A percentile compares a stretch with the other conserved stretches of the same genome.
Conservation (phyloP, 805 yeast species). For the Diddensiella transvaalensis region DNA sequence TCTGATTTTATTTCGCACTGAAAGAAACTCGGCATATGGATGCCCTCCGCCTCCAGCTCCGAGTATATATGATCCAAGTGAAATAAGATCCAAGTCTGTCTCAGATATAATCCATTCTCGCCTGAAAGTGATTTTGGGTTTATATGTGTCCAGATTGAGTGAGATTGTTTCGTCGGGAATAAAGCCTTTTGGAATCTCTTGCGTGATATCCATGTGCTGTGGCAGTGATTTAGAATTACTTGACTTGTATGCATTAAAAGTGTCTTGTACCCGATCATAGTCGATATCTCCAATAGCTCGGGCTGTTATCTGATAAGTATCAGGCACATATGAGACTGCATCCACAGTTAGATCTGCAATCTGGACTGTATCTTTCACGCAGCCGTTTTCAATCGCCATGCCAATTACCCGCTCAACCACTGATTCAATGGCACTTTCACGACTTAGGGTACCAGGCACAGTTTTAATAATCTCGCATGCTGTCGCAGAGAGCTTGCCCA, state of each 20-base stretch:
- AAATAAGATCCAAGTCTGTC: constrained; percentile 40
- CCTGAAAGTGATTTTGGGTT: constrained; percentile 31
- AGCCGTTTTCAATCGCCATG: constrained; percentile 30
- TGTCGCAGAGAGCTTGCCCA: constrained; percentile 42
- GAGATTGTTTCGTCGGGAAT: not conserved
- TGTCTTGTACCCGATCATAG: constrained; percentile 26
- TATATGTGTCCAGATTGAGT: constrained; percentile 9
- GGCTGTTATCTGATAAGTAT: constrained; percentile 20
- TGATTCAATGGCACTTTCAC: constrained; percentile 25
- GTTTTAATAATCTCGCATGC: constrained; percentile 25
- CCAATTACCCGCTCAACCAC: constrained; percentile 21
- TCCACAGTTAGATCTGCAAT: constrained; percentile 32
- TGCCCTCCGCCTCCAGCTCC: constrained; percentile 54
- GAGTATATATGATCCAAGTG: constrained; percentile 45
- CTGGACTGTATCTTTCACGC: constrained; percentile 23
- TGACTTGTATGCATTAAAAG: constrained; percentile 8
- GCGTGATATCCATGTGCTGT: not conserved
- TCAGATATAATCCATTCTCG: constrained; percentile 40
- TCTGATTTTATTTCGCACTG: constrained; percentile 32
- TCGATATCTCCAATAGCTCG: constrained; percentile 44
- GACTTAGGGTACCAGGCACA: constrained; percentile 18
- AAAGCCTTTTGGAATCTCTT: not conserved
- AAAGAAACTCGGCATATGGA: constrained; percentile 42
- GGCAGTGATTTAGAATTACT: not conserved
- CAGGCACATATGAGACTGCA: constrained; percentile 34